phyloP scores from a whole-genome alignment of 192 early-diverging fungal species.

The Linnemannia schmuckeri region DNA sequence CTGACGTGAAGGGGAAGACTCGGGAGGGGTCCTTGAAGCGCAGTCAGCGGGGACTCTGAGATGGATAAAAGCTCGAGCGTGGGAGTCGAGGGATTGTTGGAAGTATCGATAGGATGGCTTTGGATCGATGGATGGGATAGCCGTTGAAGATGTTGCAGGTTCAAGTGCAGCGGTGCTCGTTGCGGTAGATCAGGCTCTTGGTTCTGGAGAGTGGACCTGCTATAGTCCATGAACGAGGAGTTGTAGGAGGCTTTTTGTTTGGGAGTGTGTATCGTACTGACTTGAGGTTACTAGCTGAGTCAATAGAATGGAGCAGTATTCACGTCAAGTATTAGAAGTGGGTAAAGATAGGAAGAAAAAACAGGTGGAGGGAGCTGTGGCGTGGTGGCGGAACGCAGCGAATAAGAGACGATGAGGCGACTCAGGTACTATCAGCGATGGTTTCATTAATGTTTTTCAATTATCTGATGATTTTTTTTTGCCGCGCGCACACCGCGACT shows the following conservation, averaged over 20 bases:
- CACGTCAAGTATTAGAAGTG: not conserved
- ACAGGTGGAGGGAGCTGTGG: not conserved
- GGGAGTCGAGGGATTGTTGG: not conserved
- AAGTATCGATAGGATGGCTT: not conserved
- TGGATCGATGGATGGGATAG: not conserved
- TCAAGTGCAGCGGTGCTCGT: conserved; percentile 12
- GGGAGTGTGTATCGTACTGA: not conserved
- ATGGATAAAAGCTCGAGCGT: conserved; percentile 15
- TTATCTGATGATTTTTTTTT: not conserved
- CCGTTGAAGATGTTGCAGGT: conserved; percentile 6
- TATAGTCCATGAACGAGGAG: conserved; percentile 38
- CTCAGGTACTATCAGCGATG: not conserved
- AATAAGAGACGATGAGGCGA: not conserved
- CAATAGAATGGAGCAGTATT: not conserved
- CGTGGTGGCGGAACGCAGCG: conserved; percentile 1
- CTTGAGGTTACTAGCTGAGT: not conserved
- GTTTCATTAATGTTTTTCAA: not conserved
- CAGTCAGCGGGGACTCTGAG: conserved; percentile 13
- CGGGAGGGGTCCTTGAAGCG: conserved; percentile 6
- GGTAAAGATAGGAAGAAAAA: not conserved
- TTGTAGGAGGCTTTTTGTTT: not conserved
- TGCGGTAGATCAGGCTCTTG: conserved; percentile 14
- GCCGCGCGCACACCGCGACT: not conserved
- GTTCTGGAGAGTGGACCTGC: conserved; percentile 18
- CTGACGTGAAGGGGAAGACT: not conserved